phyloP scores from a whole-genome alignment of 2,329 filamentous ascomycete genomes.

The Chaetoscypha palmicola region DNA sequence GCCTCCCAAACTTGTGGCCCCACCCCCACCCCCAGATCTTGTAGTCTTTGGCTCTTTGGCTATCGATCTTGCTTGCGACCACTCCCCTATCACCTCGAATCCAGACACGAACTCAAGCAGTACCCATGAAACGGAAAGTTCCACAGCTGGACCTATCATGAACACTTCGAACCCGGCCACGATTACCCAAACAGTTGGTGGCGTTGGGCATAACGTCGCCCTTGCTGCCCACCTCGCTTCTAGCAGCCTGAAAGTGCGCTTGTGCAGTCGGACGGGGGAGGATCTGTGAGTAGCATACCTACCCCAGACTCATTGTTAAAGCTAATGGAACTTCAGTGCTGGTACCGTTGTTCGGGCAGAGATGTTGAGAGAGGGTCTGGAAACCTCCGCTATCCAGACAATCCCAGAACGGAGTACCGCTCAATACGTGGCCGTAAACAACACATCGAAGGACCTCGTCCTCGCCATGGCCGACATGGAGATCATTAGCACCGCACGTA shows the following conservation, averaged over 20 bases:
- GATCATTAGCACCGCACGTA: constrained; percentile 27
- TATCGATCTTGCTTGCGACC: constrained; percentile 82
- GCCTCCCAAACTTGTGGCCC: no score
- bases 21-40: constrained; percentile 62
- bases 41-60: constrained; percentile 87
- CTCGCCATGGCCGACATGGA: constrained; percentile 93
- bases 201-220: constrained; percentile 88
- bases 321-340: constrained; percentile 41
- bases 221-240: constrained; percentile 68
- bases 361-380: constrained; percentile 57
- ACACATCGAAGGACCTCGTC: constrained; percentile 73
- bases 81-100: constrained; percentile 32
- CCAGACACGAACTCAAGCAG: no score
- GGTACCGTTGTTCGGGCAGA: constrained; percentile 66
- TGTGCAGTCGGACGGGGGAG: constrained; percentile 76
- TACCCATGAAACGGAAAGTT: constrained; percentile 32
- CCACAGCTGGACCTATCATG: constrained; percentile 21
- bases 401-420: constrained; percentile 47
- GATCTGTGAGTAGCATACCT: constrained; percentile 52
- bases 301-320: neutral
- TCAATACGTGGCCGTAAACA: constrained; percentile 88
- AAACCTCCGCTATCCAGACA: constrained; percentile 33
- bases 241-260: constrained; percentile 50
- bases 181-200: constrained; percentile 78
- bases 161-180: constrained; percentile 79